A percentile compares a stretch with the other conserved stretches of the same genome.
These are phyloP conservation scores for Podospora australis DNA, from an alignment of 495 filamentous ascomycete species.

Conservation along the genomic window DNA sequence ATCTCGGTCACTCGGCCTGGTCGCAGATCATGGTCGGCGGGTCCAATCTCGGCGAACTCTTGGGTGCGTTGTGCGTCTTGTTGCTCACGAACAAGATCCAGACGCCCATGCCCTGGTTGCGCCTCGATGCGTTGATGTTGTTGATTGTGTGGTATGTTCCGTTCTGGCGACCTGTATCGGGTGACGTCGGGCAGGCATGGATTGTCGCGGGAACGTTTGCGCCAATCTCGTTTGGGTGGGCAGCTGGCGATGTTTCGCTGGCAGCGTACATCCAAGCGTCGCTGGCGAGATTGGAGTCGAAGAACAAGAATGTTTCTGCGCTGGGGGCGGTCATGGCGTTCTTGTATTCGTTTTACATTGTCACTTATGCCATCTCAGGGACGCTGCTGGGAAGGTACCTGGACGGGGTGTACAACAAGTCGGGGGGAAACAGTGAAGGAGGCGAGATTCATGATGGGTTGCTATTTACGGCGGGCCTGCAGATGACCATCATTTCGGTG, in stretches of 20 bases:
- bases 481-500: constrained; percentile 32
- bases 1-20: constrained; percentile 36
- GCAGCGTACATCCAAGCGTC: constrained; percentile 41
- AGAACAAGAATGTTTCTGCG: constrained; percentile 35
- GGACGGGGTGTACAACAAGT: constrained; percentile 26
- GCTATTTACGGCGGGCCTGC: constrained; percentile 32
- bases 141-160: constrained; percentile 38
- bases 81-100: constrained; percentile 35
- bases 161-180: constrained; percentile 21
- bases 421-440: constrained; percentile 13
- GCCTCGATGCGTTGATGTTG: constrained; percentile 34
- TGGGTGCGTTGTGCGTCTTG: constrained; percentile 37
- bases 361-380: constrained; percentile 35
- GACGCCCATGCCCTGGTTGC: constrained; percentile 41
- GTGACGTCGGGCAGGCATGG: constrained; percentile 32
- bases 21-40: constrained; percentile 43
- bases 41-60: constrained; percentile 38
- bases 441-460: constrained; percentile 19
- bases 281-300: constrained; percentile 30
- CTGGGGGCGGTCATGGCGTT: constrained; percentile 45
- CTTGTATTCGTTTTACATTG: constrained; percentile 40
- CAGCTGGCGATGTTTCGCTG: constrained; percentile 40
- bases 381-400: constrained; percentile 38
- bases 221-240: constrained; percentile 43
- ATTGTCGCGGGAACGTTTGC: constrained; percentile 36